These are phyloP conservation scores for Penicillium cosmopolitanum DNA, from an alignment of 495 filamentous ascomycete species.

Conservation along the genomic window DNA sequence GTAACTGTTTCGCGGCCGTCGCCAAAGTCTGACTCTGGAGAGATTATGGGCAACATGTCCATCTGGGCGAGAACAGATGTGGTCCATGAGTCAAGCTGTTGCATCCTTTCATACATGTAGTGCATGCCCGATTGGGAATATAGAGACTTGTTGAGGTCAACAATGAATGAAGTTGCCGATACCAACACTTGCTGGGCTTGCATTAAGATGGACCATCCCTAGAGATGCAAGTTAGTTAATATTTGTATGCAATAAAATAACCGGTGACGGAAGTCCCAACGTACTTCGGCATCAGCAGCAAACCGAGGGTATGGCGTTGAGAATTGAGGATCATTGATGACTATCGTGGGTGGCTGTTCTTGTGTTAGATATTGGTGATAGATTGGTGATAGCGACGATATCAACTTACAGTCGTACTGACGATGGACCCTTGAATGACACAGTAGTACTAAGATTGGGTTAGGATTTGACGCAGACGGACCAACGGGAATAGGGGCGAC, in stretches of 20 bases:
- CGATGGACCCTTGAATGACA: slow-evolving; percentile 62
- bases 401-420: slow-evolving; percentile 58
- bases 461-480: slow-evolving; percentile 4
- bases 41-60: slow-evolving; percentile 43
- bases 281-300: slow-evolving; percentile 56
- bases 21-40: slow-evolving; percentile 43
- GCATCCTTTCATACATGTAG: slow-evolving; percentile 57
- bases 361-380: not conserved
- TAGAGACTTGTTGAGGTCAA: slow-evolving; percentile 52
- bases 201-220: slow-evolving; percentile 60
- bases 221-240: not conserved
- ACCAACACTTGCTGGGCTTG: slow-evolving; percentile 61
- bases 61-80: slow-evolving; percentile 52
- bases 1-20: slow-evolving; percentile 49
- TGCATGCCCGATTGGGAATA: slow-evolving; percentile 41
- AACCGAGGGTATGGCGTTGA: slow-evolving; percentile 58
- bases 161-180: slow-evolving; percentile 59
- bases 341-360: slow-evolving; percentile 52
- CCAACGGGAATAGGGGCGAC: slow-evolving; percentile 1
- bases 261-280: slow-evolving; percentile 14
- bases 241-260: not conserved
- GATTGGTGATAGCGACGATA: slow-evolving; percentile 1
- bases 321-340: slow-evolving; percentile 60
- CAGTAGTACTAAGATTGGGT: slow-evolving; percentile 53
- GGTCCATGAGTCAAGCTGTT: slow-evolving; percentile 56